phyloP scores from a whole-genome alignment of 805 yeast species.

The Blastobotrys robertii region DNA sequence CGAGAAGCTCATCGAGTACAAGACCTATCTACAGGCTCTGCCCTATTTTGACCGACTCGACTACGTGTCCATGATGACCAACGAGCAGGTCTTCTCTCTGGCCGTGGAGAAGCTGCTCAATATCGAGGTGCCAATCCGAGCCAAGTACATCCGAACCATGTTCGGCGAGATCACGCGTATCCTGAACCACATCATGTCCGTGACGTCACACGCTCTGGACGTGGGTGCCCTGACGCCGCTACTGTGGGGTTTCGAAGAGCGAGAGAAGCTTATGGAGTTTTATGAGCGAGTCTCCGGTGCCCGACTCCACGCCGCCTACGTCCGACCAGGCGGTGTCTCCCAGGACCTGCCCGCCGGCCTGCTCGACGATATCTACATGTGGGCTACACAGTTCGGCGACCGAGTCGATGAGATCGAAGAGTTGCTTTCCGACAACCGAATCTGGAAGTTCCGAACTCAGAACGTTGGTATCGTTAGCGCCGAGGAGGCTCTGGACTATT shows the following conservation, averaged over 20 bases:
- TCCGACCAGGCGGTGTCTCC: slow-evolving; percentile 87
- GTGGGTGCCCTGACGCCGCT: slow-evolving; percentile 91
- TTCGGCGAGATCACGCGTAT: slow-evolving; percentile 82
- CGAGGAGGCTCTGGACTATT: slow-evolving; percentile 76
- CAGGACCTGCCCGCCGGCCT: slow-evolving; percentile 82
- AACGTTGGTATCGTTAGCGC: slow-evolving; percentile 76
- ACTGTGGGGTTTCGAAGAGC: slow-evolving; percentile 90
- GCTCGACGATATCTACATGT: slow-evolving; percentile 85
- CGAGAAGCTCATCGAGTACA: slow-evolving; percentile 76
- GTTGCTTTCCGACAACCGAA: slow-evolving; percentile 79
- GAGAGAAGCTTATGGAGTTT: slow-evolving; percentile 88
- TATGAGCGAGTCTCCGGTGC: slow-evolving; percentile 89
- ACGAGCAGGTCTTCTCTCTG: slow-evolving; percentile 73
- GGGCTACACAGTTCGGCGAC: slow-evolving; percentile 95
- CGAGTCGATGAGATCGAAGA: slow-evolving; percentile 87
- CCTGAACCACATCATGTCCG: slow-evolving; percentile 78
- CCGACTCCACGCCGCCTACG: slow-evolving; percentile 78
- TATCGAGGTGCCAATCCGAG: slow-evolving; percentile 78
- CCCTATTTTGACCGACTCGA: slow-evolving; percentile 85
- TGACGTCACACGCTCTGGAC: slow-evolving; percentile 84
- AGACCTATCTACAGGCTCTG: slow-evolving; percentile 79
- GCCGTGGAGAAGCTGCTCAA: slow-evolving; percentile 80
- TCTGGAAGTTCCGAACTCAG: slow-evolving; percentile 81
- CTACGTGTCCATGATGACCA: slow-evolving; percentile 81
- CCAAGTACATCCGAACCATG: slow-evolving; percentile 72